Evolutionary conservation across 768 basidiomycete genomes (phyloP).

Genomic region (Boletus eberwhitei): DNA sequence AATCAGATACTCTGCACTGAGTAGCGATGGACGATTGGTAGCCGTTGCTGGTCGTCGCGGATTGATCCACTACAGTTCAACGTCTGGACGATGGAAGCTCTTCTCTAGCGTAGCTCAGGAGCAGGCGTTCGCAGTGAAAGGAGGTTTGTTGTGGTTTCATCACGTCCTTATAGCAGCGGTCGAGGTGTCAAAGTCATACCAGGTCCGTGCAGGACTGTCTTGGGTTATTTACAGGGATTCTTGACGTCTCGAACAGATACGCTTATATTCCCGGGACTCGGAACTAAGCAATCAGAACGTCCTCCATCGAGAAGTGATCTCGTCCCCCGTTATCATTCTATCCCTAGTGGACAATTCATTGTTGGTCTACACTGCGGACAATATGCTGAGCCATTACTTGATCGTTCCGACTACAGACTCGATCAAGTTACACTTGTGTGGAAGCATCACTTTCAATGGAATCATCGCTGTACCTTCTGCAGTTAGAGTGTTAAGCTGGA

Average conservation of each 20-base stretch:
- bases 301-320: slow-evolving; percentile 73
- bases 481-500: slow-evolving; percentile 93
- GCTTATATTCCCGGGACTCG: slow-evolving; percentile 90
- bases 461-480: slow-evolving; percentile 81
- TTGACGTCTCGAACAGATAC: slow-evolving; percentile 52
- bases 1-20: slow-evolving; percentile 86
- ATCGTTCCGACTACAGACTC: slow-evolving; percentile 80
- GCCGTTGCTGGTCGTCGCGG: slow-evolving; percentile 91
- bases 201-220: slow-evolving; percentile 43
- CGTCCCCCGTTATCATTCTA: slow-evolving; percentile 77
- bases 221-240: background rate
- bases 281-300: slow-evolving; percentile 82
- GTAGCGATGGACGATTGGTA: slow-evolving; percentile 85
- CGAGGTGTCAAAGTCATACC: slow-evolving; percentile 74
- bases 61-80: slow-evolving; percentile 89
- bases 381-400: slow-evolving; percentile 88
- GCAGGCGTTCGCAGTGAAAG: slow-evolving; percentile 80
- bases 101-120: slow-evolving; percentile 83
- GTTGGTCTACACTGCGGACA: slow-evolving; percentile 91
- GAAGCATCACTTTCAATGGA: slow-evolving; percentile 91
- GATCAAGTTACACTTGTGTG: slow-evolving; percentile 86
- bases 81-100: slow-evolving; percentile 92
- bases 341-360: slow-evolving; percentile 94
- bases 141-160: slow-evolving; percentile 95
- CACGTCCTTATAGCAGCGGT: slow-evolving; percentile 91